Evolutionary conservation across 306 rosid genomes (phyloP).

Genomic region (Malus asiatica): DNA sequence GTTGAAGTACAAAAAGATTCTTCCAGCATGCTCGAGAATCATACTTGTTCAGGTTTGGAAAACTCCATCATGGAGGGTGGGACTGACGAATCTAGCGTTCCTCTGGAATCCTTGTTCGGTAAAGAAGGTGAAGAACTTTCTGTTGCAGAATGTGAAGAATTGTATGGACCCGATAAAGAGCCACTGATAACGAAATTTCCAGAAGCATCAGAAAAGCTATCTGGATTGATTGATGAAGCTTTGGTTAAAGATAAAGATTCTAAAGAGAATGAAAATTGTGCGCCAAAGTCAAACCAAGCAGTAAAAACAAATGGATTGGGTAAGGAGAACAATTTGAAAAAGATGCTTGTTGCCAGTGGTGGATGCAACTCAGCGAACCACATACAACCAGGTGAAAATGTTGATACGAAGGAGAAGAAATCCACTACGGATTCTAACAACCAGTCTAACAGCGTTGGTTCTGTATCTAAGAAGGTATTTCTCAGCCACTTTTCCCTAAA

Average conservation of each 20-base stretch:
- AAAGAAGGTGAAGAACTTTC: slow-evolving; percentile 59
- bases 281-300: slow-evolving; percentile 28
- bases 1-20: slow-evolving; percentile 36
- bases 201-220: slow-evolving; percentile 21
- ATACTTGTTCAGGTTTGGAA: slow-evolving; percentile 15
- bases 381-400: slow-evolving; percentile 25
- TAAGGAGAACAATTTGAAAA: slow-evolving; percentile 25
- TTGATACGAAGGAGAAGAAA: slow-evolving; percentile 35
- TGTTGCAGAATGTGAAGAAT: slow-evolving; percentile 73
- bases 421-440: slow-evolving; percentile 17
- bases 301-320: slow-evolving; percentile 26
- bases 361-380: slow-evolving; percentile 19
- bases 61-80: slow-evolving; percentile 28
- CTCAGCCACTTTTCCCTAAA: slow-evolving; percentile 5
- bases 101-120: slow-evolving; percentile 32
- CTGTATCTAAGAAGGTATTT: slow-evolving; percentile 58
- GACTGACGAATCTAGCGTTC: slow-evolving; percentile 39
- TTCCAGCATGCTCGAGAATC: slow-evolving; percentile 29
- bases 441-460: slow-evolving; percentile 39
- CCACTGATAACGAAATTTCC: slow-evolving; percentile 35
- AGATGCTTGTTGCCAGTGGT: slow-evolving; percentile 15
- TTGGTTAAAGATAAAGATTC: slow-evolving; percentile 16
- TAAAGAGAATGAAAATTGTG: slow-evolving; percentile 18
- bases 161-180: slow-evolving; percentile 85
- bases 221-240: slow-evolving; percentile 25